Base-by-base conservation (phyloP, 2,329 filamentous ascomycete species). In the Monosporascus sp. region DNA sequence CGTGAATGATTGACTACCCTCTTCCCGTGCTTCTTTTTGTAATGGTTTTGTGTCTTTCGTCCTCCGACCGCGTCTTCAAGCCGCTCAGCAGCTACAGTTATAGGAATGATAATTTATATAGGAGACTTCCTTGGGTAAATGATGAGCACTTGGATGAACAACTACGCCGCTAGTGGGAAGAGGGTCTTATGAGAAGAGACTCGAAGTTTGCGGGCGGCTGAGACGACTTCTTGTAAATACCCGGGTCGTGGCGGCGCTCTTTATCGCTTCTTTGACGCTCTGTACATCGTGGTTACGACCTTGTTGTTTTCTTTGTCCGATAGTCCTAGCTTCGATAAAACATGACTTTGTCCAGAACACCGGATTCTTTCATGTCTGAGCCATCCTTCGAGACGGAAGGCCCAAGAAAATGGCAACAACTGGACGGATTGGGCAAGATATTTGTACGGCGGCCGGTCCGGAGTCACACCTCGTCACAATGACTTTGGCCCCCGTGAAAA, bases 41-140 rank as follows among this genome's bases (percentile, higher is more conserved):
- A 51, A 31, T 48, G 46, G 53, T 54, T 14, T 54, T 44, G 50
- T 26, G 50, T 40, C 43, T 51, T 26, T 57, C 59, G 61, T 58
- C 57, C 60, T 65, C 60, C 57, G 58, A 61, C 58, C 45, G 57
- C 53, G 51, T 51, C 58, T 55, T 60, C 60, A 58, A 65, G 63
- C 64, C 60, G 63, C 64, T 46, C 64, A 64, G 64, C 64, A 67
- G 63, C 63, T 61, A 61, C 53, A 48, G 49, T 48, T n/a, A 53
- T 53, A 50, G 22, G 52, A 63, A 57, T 53, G 51, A 24, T 50
- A 59, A 51, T 48, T 55, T 60, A 56, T 60, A 55, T 59, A 55
- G 49, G 50, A 56, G 18, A 41, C 48, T 52, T 55, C 49, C 38
- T 49, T 57, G 56, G 44, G 57, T 58, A 57, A 62, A 58, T 62